Evolutionary conservation across 306 rosid genomes (phyloP).

Genomic region (Rosa lucieae): DNA sequence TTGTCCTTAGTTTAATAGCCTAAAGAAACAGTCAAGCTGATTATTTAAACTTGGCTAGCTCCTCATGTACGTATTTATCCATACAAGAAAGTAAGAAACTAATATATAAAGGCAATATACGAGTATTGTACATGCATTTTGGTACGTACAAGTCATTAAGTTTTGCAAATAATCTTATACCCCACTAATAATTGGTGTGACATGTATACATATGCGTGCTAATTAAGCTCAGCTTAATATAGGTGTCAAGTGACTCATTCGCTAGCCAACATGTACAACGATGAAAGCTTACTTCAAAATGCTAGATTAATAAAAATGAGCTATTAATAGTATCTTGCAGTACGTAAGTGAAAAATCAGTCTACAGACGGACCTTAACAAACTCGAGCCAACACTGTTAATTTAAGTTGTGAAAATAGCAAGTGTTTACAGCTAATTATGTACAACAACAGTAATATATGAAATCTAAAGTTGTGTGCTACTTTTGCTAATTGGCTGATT

Average conservation of each 20-base stretch:
- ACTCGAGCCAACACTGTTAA: too few species aligned
- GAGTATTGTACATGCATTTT: conserved; percentile 24
- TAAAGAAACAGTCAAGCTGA: neutral
- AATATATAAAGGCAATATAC: neutral
- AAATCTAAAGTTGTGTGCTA: neutral
- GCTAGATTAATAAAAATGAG: too few species aligned
- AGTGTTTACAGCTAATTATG: neutral
- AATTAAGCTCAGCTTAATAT: too few species aligned
- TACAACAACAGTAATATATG: neutral
- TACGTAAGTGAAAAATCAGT: too few species aligned
- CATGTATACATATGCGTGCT: neutral
- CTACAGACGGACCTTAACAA: too few species aligned
- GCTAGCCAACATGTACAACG: too few species aligned
- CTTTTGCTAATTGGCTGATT: conserved; percentile 1
- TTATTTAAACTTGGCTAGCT: neutral
- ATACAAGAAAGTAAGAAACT: neutral
- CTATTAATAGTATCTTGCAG: too few species aligned
- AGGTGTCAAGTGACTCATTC: too few species aligned
- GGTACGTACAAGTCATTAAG: conserved; percentile 1
- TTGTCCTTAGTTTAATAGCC: conserved; percentile 13
- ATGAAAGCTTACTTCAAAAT: too few species aligned
- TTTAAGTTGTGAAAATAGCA: neutral
- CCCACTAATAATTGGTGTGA: neutral
- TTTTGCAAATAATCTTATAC: conserved; percentile 2
- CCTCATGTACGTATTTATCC: neutral